Base-by-base conservation (phyloP, 139 green algal species). In the Coccomyxa sp. region DNA sequence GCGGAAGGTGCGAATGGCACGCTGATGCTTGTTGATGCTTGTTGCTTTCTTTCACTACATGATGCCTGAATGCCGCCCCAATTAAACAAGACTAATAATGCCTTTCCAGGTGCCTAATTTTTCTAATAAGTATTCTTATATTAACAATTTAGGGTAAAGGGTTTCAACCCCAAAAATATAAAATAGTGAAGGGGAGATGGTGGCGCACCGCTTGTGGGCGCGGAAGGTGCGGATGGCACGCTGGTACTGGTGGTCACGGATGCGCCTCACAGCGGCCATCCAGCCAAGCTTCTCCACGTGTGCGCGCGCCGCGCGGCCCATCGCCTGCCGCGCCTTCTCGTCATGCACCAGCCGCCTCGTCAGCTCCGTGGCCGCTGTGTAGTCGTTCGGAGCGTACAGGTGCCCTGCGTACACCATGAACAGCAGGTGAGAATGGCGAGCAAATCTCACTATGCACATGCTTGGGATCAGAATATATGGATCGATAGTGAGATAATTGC, bases 201-300 rank as follows among this genome's bases (percentile, higher is more conserved):
- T 51, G 38, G 4, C 71, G 18, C 58, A 86, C 81, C 85, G 67
- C 58, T 84, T 84, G 59, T 88, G 85, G 10, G 85, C 85, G 16
- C 66, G 77, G 76, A 85, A 85, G 67, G 79, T 89, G 32, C 82
- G 78, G 78, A 95, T 91, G 15, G 92, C 92, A 14, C 89, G 85
- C 67, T 80, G 83, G 84, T 95, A 95, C 88, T 95, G 92, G 83
- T 80, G 30, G 74, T 93, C 88, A 10, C 92, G 84, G 16, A 95
- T 68, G 7, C 83, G 60, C 25, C 84, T 84, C 45, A 92, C 92
- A 13, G 92, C 92, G 11, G 91, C 88, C 14, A 60, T 82, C 89
- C 90, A 95, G 67, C 89, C 88, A 84, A 89, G 89, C 68, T 66
- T 31, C 85, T 92, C 89, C 13, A 86, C 83, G 25, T 89, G 79